Percentiles rank a stretch among this genome's conserved stretches.
Evolutionary conservation across 176 grass and related monocot genomes (phyloP).

Genomic region (Eleusine indica): DNA sequence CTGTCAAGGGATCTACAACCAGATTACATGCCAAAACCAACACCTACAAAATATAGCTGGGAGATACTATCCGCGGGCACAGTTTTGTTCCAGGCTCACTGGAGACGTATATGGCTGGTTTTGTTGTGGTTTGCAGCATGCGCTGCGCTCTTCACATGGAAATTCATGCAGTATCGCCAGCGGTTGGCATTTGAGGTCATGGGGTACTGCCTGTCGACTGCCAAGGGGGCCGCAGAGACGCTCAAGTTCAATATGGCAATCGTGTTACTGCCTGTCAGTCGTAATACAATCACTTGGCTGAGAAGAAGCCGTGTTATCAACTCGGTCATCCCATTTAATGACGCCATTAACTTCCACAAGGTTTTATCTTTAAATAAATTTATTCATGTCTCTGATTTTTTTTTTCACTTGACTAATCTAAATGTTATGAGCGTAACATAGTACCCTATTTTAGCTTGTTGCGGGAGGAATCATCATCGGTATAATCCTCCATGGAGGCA

Average conservation of each 20-base stretch:
- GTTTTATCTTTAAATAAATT: conserved; percentile 30
- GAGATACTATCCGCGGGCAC: neutral
- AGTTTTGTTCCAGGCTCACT: conserved; percentile 54
- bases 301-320: conserved; percentile 47
- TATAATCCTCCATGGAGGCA: conserved; percentile 66
- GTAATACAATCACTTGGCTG: conserved; percentile 70
- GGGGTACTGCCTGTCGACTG: conserved; percentile 68
- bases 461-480: conserved; percentile 59
- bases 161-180: conserved; percentile 62
- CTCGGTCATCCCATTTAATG: conserved; percentile 59
- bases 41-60: neutral
- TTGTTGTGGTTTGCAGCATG: conserved; percentile 59
- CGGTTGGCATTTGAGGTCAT: conserved; percentile 63
- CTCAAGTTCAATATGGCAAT: conserved; percentile 82
- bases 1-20: conserved; percentile 10
- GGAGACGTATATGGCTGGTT: conserved; percentile 55
- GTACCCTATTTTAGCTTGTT: conserved; percentile 54
- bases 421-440: conserved; percentile 14
- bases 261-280: conserved; percentile 62
- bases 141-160: conserved; percentile 64
- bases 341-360: conserved; percentile 79
- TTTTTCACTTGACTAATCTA: neutral
- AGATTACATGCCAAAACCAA: neutral
- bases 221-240: conserved; percentile 66
- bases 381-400: neutral